Percentiles rank a stretch among this genome's conserved stretches.
These are phyloP conservation scores for Purpureocillium lavendulum DNA, from an alignment of 2,329 filamentous ascomycete genomes.

Conservation along the genomic window DNA sequence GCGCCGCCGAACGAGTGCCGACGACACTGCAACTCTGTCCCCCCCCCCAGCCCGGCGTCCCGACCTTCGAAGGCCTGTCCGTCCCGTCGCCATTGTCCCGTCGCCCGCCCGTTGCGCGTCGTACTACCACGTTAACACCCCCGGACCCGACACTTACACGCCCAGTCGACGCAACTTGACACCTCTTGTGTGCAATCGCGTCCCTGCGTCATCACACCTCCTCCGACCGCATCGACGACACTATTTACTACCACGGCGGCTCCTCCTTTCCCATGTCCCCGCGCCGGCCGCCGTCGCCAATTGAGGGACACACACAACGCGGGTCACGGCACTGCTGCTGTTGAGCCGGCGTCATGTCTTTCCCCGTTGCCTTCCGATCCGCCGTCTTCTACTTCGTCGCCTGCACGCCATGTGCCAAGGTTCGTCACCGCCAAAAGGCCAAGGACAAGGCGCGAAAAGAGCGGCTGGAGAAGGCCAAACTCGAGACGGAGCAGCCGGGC, in stretches of 20 bases:
- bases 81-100: too few relatives aligned
- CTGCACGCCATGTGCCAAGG: constrained; percentile 70
- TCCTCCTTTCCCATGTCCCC: constrained; percentile 8
- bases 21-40: background rate
- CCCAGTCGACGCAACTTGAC: too few relatives aligned
- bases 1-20: background rate
- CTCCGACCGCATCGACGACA: too few relatives aligned
- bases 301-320: constrained; percentile 6
- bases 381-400: constrained; percentile 71
- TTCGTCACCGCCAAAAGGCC: constrained; percentile 60
- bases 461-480: constrained; percentile 53
- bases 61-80: too few relatives aligned
- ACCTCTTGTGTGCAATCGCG: too few relatives aligned
- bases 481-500: constrained; percentile 62
- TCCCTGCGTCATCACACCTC: too few relatives aligned
- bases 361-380: constrained; percentile 59
- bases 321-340: background rate
- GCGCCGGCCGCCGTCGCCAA: constrained; percentile 3
- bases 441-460: constrained; percentile 63
- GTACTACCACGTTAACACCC: too few relatives aligned
- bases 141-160: too few relatives aligned
- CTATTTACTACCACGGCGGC: too few relatives aligned
- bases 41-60: too few relatives aligned
- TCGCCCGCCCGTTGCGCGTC: too few relatives aligned
- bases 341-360: constrained; percentile 25